Conservation (phyloP, 257 asterid species). For the Schizonepeta tenuifolia region DNA sequence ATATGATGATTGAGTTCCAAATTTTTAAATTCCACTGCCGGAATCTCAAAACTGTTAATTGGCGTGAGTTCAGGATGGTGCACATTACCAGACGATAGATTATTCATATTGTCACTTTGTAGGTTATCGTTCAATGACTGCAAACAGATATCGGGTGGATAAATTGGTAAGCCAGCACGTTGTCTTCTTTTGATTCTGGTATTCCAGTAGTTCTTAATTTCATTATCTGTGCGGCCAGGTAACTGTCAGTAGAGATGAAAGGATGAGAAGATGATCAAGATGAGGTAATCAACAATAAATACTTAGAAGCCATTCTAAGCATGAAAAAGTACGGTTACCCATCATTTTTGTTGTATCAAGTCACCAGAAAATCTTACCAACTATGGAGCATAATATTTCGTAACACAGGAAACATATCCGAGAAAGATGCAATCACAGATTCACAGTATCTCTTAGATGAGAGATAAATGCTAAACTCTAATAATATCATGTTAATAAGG, state of each 20-base stretch:
- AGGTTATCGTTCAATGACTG: conserved; percentile 54
- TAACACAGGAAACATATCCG: not conserved
- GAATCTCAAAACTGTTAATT: conserved; percentile 49
- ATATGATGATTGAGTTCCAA: conserved; percentile 45
- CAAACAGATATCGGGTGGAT: conserved; percentile 68
- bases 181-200: conserved; percentile 78
- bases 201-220: conserved; percentile 91
- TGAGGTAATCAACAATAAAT: not conserved
- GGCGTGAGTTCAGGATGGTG: conserved; percentile 56
- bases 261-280: not conserved
- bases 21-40: conserved; percentile 51
- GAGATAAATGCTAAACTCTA: not conserved
- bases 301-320: conserved; percentile 1
- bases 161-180: conserved; percentile 78
- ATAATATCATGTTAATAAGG: not conserved
- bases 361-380: not conserved
- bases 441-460: conserved; percentile 13
- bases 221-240: conserved; percentile 97
- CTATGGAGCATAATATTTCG: not conserved
- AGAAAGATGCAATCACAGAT: not conserved
- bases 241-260: conserved; percentile 45
- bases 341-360: not conserved
- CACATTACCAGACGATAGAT: conserved; percentile 48
- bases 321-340: not conserved
- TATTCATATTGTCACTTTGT: conserved; percentile 47